phyloP scores from a whole-genome alignment of 2,329 filamentous ascomycete genomes.

The Fusarium guadeloupense region DNA sequence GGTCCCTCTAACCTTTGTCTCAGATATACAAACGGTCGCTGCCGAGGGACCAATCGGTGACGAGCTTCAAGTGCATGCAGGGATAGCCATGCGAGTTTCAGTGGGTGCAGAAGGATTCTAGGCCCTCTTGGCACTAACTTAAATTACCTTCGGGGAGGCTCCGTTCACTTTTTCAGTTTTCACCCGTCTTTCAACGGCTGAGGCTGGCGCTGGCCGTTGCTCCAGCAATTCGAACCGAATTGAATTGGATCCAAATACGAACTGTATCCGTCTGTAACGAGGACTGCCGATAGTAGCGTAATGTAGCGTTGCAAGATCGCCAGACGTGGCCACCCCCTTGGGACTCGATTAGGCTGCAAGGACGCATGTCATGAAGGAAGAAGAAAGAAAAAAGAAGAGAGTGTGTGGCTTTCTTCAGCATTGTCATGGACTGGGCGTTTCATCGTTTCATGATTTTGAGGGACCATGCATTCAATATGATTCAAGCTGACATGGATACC shows the following conservation, averaged over 20 bases:
- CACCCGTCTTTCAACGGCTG: background rate
- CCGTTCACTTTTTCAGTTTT: too few relatives aligned
- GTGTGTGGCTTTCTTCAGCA: constrained; percentile 1
- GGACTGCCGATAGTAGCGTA: constrained; percentile 35
- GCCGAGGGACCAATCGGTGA: constrained; percentile 26
- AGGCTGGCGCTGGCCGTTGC: background rate
- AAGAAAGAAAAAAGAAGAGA: background rate
- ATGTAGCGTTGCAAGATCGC: constrained; percentile 24
- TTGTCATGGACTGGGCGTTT: constrained; percentile 27
- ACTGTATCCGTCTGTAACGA: background rate
- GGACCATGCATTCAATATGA: background rate
- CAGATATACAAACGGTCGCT: constrained; percentile 16
- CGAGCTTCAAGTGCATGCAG: background rate
- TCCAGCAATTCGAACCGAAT: too few relatives aligned
- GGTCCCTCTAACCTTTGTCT: constrained; percentile 19
- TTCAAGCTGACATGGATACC: background rate
- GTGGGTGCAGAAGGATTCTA: constrained; percentile 26
- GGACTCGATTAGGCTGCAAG: constrained; percentile 22
- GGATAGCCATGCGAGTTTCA: background rate
- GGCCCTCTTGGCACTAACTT: constrained; percentile 29
- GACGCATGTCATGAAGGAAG: background rate
- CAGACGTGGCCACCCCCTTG: constrained; percentile 1
- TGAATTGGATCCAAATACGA: too few relatives aligned
- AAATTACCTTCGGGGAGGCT: background rate
- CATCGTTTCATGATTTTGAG: constrained; percentile 23